Conservation (phyloP, 2,329 filamentous ascomycete species). For the Arthrocladium fulminans region DNA sequence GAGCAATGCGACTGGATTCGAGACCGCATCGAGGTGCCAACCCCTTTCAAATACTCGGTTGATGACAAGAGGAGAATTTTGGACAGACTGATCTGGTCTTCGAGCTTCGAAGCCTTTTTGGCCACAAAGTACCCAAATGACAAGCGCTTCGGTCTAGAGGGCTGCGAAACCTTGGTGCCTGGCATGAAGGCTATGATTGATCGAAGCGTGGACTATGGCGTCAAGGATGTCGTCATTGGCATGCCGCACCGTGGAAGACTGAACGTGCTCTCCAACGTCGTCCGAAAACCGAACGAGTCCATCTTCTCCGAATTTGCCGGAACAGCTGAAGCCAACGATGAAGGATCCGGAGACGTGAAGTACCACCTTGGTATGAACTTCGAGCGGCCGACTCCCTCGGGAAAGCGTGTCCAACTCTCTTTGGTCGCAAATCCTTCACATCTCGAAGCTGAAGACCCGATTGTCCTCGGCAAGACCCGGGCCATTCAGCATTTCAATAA, state of each 20-base stretch:
- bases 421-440: slow-evolving; percentile 97
- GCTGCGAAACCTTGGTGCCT: slow-evolving; percentile 90
- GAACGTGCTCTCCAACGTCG: slow-evolving; percentile 96
- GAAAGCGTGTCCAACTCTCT: slow-evolving; percentile 98
- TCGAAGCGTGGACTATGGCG: slow-evolving; percentile 92
- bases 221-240: slow-evolving; percentile 98
- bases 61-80: slow-evolving; percentile 98
- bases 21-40: slow-evolving; percentile 85
- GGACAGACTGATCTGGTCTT: slow-evolving; percentile 96
- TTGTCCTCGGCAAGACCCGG: slow-evolving; percentile 93
- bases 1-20: slow-evolving; percentile 98
- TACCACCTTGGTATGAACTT: slow-evolving; percentile 99
- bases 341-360: slow-evolving; percentile 97
- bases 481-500: slow-evolving; percentile 99
- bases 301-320: slow-evolving; percentile 98
- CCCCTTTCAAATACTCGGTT: slow-evolving; percentile 92
- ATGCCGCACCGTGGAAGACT: slow-evolving; percentile 99
- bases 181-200: slow-evolving; percentile 99
- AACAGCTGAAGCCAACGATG: slow-evolving; percentile 75
- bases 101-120: slow-evolving; percentile 91
- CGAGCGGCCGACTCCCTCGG: slow-evolving; percentile 92
- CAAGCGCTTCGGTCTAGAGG: slow-evolving; percentile 97
- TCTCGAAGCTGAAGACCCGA: slow-evolving; percentile 94
- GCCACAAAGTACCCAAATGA: slow-evolving; percentile 98
- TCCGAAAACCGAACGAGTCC: slow-evolving; percentile 97